These are phyloP conservation scores for Dryas alaskensis DNA, from an alignment of 306 rosid genomes.

Conservation along the genomic window DNA sequence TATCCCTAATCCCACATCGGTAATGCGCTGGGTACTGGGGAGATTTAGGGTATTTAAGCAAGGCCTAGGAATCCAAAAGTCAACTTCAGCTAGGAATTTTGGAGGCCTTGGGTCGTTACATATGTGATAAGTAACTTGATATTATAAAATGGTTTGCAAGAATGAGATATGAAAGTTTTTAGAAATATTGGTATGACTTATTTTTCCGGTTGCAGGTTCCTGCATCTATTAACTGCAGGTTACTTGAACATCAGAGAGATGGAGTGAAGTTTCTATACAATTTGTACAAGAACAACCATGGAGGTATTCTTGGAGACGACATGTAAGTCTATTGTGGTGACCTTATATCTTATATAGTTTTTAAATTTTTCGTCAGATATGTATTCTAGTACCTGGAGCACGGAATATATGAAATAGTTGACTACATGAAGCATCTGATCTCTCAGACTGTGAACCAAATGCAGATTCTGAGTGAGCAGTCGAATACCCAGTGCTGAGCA, in stretches of 20 bases:
- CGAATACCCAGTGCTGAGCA: no score
- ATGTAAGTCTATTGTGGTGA: slow-evolving; percentile 48
- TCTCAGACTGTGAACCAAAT: not conserved
- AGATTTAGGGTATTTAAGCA: no score
- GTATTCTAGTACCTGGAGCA: no score
- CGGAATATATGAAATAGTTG: not conserved
- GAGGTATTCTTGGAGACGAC: slow-evolving; percentile 98
- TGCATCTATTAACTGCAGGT: slow-evolving; percentile 82
- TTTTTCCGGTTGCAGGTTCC: slow-evolving; percentile 62
- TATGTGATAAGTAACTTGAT: not conserved
- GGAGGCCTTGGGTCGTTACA: no score
- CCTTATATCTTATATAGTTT: not conserved
- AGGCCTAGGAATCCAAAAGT: no score
- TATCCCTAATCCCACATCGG: no score
- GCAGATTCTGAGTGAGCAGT: no score
- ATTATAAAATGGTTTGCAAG: not conserved
- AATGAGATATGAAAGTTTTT: not conserved
- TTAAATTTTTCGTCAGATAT: not conserved
- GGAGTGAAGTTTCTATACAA: slow-evolving; percentile 75
- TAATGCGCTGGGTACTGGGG: no score
- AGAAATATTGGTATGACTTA: not conserved
- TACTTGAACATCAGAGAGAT: slow-evolving; percentile 85
- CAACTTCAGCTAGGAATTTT: no score
- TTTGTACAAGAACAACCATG: slow-evolving; percentile 78
- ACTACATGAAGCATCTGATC: not conserved